Conservation (phyloP, 495 filamentous ascomycete species). For the Cladorrhinum samala region DNA sequence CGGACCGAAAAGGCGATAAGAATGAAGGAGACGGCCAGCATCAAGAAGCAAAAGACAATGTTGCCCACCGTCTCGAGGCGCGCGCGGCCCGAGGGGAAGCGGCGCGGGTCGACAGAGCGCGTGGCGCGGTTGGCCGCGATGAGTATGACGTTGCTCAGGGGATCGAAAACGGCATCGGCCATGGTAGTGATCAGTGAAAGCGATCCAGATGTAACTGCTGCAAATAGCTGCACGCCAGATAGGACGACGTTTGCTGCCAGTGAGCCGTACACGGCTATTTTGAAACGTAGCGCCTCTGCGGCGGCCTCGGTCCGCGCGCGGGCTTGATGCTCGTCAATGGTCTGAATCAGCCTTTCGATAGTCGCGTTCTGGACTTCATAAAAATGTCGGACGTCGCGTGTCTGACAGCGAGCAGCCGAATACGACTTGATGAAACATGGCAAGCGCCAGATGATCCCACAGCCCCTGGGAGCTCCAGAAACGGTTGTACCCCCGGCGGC, state of each 20-base stretch:
- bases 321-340: conserved; percentile 81
- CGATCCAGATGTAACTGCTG: conserved; percentile 75
- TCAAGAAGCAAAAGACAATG: conserved; percentile 95
- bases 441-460: no score
- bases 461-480: no score
- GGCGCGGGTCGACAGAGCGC: conserved; percentile 73
- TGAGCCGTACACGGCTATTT: conserved; percentile 83
- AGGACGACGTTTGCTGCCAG: conserved; percentile 79
- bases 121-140: conserved; percentile 85
- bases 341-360: conserved; percentile 85
- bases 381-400: conserved; percentile 71
- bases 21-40: conserved; percentile 88
- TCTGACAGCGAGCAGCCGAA: no score
- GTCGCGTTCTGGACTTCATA: conserved; percentile 90
- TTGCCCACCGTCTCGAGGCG: conserved; percentile 95
- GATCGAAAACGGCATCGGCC: conserved; percentile 95
- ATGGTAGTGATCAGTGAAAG: conserved; percentile 96
- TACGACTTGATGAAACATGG: no score
- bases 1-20: conserved; percentile 79
- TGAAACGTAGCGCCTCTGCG: conserved; percentile 74
- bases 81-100: conserved; percentile 90
- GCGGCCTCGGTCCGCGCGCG: conserved; percentile 71
- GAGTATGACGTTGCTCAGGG: conserved; percentile 80
- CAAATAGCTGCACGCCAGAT: conserved; percentile 78
- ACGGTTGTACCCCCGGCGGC: no score